Conservation (phyloP, 2,329 filamentous ascomycete species). For the Penicillium sp. region DNA sequence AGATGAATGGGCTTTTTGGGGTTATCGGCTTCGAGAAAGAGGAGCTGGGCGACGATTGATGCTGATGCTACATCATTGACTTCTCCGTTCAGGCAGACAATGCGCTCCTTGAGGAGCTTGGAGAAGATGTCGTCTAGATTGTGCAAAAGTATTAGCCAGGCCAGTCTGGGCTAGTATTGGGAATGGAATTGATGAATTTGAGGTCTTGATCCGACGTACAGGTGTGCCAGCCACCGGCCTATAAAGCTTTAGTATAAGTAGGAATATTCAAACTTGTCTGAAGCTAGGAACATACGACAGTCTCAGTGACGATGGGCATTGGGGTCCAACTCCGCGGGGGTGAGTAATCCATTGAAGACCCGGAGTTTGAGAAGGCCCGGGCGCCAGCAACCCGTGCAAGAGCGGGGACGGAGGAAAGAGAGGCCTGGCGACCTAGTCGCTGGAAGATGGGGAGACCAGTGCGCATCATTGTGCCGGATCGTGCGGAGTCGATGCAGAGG, state of each 20-base stretch:
- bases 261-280: neutral
- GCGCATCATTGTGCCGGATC: constrained; percentile 24
- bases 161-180: constrained; percentile 3
- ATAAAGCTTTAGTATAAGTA: constrained; percentile 2
- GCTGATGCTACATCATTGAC: constrained; percentile 90
- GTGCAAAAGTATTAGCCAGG: constrained; percentile 5
- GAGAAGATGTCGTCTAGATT: constrained; percentile 76
- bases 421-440: constrained; percentile 23
- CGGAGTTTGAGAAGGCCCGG: constrained; percentile 33
- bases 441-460: constrained; percentile 17
- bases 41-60: constrained; percentile 91
- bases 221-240: constrained; percentile 76
- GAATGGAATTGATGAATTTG: constrained; percentile 19
- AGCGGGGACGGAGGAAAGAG: constrained; percentile 5
- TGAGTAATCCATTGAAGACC: constrained; percentile 25
- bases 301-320: constrained; percentile 58
- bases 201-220: constrained; percentile 55
- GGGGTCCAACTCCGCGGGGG: constrained; percentile 49
- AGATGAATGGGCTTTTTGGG: constrained; percentile 93
- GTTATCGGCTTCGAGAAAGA: constrained; percentile 96
- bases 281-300: constrained; percentile 50
- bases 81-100: constrained; percentile 87
- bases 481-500: neutral
- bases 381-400: constrained; percentile 4
- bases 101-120: constrained; percentile 82